Base-by-base conservation (phyloP, 495 filamentous ascomycete genomes). In the Podospora fimiseda region DNA sequence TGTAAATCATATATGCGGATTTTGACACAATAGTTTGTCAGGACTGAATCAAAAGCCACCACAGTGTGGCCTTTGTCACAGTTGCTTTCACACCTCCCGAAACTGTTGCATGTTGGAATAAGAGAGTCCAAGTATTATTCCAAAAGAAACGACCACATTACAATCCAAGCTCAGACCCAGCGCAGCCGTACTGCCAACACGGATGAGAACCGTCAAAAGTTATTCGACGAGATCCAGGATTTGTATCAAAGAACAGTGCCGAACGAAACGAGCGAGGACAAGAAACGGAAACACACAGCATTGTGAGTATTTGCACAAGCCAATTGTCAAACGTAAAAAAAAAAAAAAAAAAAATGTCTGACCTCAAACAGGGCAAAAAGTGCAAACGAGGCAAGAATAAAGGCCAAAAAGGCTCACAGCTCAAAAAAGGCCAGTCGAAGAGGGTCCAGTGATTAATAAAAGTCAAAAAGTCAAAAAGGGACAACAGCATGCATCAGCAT, bases 31-130 rank as follows among this genome's bases (percentile, higher is more conserved):
- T 39, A 1, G 27, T 33, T 6, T 33, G 27, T 14, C 22, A 98
- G 93, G 69, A 89, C 94, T 21, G 93, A 91, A 66, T 88, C 88
- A 14, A 98, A 98, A 70, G 93, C 91, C 9, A 96, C 88, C 14
- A 66, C 87, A 70, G 64, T 73, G 79, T 70, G 70, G 78, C 70
- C 83, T 24, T 62, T 87, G 15, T 57, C 73, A 20, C 65, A 80
- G 23, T 71, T 95, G 23, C 58, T 83, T 9, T 70, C 72, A 9
- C 64, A 80, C 22, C 65, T 97, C 1, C 93, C 94, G 5, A 79
- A 71, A 36, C 61, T 87, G 3, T 67, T 98, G 6, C 84, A 89
- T 62, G 52, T 69, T 11, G 66, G 74, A 9, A 70, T 97, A 38
- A 78, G 80, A 16, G 53, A 73, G 9, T 89, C 85, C 2, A 84